Percentiles rank a stretch among this genome's conserved stretches.
Conservation (phyloP, 192 early-diverging fungal species). For the Rhizophagus sp. region DNA sequence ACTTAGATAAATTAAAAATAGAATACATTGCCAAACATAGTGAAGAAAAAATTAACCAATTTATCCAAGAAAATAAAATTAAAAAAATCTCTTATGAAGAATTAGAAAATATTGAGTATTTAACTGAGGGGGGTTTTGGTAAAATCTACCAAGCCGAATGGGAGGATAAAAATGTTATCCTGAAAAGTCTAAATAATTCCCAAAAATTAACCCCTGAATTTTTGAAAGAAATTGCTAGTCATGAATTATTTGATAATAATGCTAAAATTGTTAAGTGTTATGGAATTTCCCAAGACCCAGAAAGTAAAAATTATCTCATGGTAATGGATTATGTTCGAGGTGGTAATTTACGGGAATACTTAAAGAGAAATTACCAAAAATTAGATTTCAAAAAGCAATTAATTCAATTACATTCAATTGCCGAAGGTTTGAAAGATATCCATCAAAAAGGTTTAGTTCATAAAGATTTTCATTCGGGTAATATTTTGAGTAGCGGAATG, state of each 20-base stretch:
- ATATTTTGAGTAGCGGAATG: conserved; percentile 35
- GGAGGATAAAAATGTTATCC: neutral
- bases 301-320: conserved; percentile 39
- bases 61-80: neutral
- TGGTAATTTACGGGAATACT: conserved; percentile 3
- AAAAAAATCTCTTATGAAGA: neutral
- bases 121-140: conserved; percentile 12
- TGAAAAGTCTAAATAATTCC: neutral
- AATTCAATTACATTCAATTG: conserved; percentile 21
- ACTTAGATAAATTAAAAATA: too few relatives aligned
- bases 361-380: neutral
- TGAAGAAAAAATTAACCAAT: too few relatives aligned
- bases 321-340: conserved; percentile 40
- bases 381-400: neutral
- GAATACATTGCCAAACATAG: too few relatives aligned
- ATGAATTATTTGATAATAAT: neutral
- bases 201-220: neutral
- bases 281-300: conserved; percentile 39
- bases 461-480: too few relatives aligned
- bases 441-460: too few relatives aligned
- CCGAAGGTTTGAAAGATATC: conserved; percentile 36
- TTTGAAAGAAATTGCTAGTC: neutral
- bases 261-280: conserved; percentile 6
- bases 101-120: neutral
- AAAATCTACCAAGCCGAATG: neutral